Evolutionary conservation across 805 yeast species (phyloP), one percentile per base, ranked within the genome.

Genomic region (Wickerhamiella lipophila): DNA sequence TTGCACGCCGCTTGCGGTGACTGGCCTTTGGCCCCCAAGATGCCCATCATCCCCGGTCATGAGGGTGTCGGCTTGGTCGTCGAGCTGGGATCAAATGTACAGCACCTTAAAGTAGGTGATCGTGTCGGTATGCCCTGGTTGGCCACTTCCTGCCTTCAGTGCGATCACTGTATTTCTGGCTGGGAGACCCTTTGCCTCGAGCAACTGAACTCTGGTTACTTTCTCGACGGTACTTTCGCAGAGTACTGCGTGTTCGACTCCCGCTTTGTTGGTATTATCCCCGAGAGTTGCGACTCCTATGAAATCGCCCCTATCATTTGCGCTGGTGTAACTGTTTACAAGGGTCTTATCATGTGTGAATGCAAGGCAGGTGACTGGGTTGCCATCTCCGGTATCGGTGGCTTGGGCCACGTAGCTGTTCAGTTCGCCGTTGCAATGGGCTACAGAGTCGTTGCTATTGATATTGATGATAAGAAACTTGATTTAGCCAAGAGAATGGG

Each of bases 1-100:
- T 75, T 86, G 65, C 95, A 86, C 71, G 94, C 94, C 49, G 83
- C 92, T 88, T 77, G 82, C 64, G 94, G 94, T 61, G 95, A 86
- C 70, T 85, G 94, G 94, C 92, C 94, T 46, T 71, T 81, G 65
- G 76, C 69, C 55, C 76, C 81, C 56, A 80, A 79, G 63, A 71
- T 80, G 52, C 89, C 92, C 21, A 69, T 82, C 57, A 87, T 83
- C 45, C 92, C 92, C 55, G 94, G 94, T 58, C 94, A 83, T 68
- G 94, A 83, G 68, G 94, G 92, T 69, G 88, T 89, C 25, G 94
- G 94, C 64, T 75, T 76, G 46, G 92, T 83, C 56, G 92, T 83
- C 52, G 88, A 80, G 53, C 71, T 74, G 61, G 94, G 94, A 56
- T 68, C 70, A 42, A 72, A 74, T 58, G 94, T 84, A 50, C 68